phyloP scores from a whole-genome alignment of 2,329 filamentous ascomycete species.

The Aureobasidium sp. region DNA sequence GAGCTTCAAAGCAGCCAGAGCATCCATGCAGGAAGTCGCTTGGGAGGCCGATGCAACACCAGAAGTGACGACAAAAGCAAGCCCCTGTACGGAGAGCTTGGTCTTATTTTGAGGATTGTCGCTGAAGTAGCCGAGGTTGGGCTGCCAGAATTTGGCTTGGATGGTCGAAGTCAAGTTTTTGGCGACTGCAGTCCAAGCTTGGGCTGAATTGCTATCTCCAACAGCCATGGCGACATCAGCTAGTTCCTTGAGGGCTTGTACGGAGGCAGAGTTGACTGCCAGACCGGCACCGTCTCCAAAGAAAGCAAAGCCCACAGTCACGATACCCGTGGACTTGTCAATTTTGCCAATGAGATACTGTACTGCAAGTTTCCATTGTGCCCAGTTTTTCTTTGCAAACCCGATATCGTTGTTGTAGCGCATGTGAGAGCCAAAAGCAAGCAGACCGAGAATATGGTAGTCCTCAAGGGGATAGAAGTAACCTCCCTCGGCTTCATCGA shows the following conservation, averaged over 20 bases:
- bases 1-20: slow-evolving; percentile 28
- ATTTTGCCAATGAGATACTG: slow-evolving; percentile 22
- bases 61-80: slow-evolving; percentile 30
- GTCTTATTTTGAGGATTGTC: slow-evolving; percentile 21
- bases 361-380: slow-evolving; percentile 23
- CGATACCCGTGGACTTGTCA: slow-evolving; percentile 25
- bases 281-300: slow-evolving; percentile 28
- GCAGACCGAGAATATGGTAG: slow-evolving; percentile 29
- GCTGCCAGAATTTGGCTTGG: slow-evolving; percentile 31
- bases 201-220: slow-evolving; percentile 25
- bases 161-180: slow-evolving; percentile 23
- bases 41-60: slow-evolving; percentile 30
- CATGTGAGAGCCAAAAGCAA: slow-evolving; percentile 26
- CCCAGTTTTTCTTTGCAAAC: slow-evolving; percentile 22
- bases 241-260: slow-evolving; percentile 25
- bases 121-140: slow-evolving; percentile 27
- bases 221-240: slow-evolving; percentile 27
- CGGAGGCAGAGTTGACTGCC: slow-evolving; percentile 24
- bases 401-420: slow-evolving; percentile 21
- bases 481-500: slow-evolving; percentile 16
- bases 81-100: slow-evolving; percentile 30
- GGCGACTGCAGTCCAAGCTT: slow-evolving; percentile 22
- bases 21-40: slow-evolving; percentile 26
- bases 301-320: slow-evolving; percentile 20
- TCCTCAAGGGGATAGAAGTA: slow-evolving; percentile 23